phyloP scores from a whole-genome alignment of 2,329 filamentous ascomycete genomes.

The Trichoderma harzianum region DNA sequence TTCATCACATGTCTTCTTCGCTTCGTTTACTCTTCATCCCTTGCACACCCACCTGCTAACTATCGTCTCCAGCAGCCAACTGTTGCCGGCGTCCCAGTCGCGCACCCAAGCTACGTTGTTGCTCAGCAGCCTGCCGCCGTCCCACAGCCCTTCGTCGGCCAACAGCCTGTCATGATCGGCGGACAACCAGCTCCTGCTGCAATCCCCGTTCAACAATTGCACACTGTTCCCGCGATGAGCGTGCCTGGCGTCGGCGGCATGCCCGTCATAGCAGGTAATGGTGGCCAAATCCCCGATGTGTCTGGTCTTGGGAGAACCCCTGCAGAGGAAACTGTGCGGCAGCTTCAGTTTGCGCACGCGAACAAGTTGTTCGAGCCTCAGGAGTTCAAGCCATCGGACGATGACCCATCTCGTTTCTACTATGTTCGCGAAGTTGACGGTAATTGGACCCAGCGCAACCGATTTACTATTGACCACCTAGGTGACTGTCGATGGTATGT shows the following conservation, averaged over 20 bases:
- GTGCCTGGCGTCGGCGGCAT: conserved; percentile 26
- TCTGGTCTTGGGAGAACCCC: conserved; percentile 51
- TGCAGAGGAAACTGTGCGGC: conserved; percentile 45
- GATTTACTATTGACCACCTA: conserved; percentile 58
- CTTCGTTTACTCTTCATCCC: background rate
- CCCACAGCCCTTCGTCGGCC: conserved; percentile 32
- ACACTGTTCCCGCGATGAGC: conserved; percentile 27
- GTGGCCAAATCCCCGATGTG: conserved; percentile 45
- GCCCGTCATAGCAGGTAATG: conserved; percentile 42
- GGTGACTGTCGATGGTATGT: conserved; percentile 58
- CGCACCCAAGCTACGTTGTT: conserved; percentile 31
- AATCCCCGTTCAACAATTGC: conserved; percentile 27
- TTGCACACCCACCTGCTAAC: conserved; percentile 15
- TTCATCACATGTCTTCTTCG: background rate
- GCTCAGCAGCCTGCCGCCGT: conserved; percentile 33
- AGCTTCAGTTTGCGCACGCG: conserved; percentile 46
- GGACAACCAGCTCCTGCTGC: conserved; percentile 26
- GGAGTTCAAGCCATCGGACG: conserved; percentile 61
- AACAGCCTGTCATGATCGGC: conserved; percentile 35
- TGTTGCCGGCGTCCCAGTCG: conserved; percentile 29
- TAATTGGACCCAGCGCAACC: conserved; percentile 57
- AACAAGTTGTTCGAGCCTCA: conserved; percentile 55
- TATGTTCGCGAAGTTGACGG: conserved; percentile 59
- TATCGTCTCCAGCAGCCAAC: conserved; percentile 30
- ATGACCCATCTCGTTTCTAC: conserved; percentile 59